phyloP scores from a whole-genome alignment of 2,329 filamentous ascomycete genomes.

The Bipolaris bicolor region DNA sequence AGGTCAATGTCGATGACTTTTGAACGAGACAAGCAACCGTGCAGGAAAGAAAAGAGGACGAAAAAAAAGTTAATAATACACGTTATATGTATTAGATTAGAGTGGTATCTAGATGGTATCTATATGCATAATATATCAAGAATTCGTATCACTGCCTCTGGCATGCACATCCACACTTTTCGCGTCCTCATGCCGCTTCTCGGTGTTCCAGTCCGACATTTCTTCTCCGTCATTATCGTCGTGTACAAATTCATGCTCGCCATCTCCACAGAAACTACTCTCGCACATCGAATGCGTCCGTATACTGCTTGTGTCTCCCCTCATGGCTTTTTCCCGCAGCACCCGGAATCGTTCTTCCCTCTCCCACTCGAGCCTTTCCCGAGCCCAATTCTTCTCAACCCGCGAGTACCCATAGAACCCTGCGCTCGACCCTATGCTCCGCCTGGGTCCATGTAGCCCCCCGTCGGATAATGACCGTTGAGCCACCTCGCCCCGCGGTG shows the following conservation, averaged over 20 bases:
- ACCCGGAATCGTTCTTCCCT: slow-evolving; percentile 32
- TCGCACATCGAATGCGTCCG: background rate
- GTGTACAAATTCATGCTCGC: background rate
- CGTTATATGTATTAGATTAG: too few relatives aligned
- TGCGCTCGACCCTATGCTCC: slow-evolving; percentile 21
- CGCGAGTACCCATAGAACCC: slow-evolving; percentile 33
- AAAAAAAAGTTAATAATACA: too few relatives aligned
- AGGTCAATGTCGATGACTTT: slow-evolving; percentile 31
- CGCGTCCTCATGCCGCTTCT: too few relatives aligned
- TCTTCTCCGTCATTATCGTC: background rate
- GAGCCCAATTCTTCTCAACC: slow-evolving; percentile 45
- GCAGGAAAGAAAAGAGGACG: too few relatives aligned
- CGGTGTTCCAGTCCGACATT: background rate
- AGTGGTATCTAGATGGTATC: too few relatives aligned
- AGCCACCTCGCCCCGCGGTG: background rate
- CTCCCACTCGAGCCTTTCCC: slow-evolving; percentile 49
- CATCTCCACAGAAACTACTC: slow-evolving; percentile 6
- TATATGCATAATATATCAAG: background rate
- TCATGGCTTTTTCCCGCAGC: slow-evolving; percentile 4
- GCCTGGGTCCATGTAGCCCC: background rate
- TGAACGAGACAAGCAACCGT: background rate
- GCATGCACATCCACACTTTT: too few relatives aligned
- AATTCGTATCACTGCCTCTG: background rate
- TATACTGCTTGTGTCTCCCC: slow-evolving; percentile 1
- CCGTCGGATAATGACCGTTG: background rate